Base-by-base conservation (phyloP, 176 grass and related monocot species). In the Aegilops bicornis region DNA sequence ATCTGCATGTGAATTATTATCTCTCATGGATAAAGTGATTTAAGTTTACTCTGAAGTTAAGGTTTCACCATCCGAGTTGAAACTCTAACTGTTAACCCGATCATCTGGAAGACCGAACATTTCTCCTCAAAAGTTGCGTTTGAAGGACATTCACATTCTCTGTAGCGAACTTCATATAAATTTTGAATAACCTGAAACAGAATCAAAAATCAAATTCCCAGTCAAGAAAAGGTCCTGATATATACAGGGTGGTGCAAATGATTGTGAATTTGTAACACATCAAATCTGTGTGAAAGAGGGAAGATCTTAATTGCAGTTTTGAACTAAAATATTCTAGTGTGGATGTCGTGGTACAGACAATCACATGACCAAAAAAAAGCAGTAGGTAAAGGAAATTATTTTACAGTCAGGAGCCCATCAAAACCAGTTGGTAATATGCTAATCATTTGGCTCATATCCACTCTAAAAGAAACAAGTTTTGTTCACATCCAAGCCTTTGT, bases 31-130 rank as follows among this genome's bases (percentile, higher is more conserved):
- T 52, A 82, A 80, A 92, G 84, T 86, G 71, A 14, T 79, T 82
- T 89, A 81, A 89, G 77, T 87, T 95, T 98, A 98, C 96, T 98
- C 95, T 60, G 83, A 90, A 83, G 93, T 89, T 82, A 91, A 91
- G 80, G 93, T 91, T 88, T 87, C 91, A 37, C 85, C 83, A 79
- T 98, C 91, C 76, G 85, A 87, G 73, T 64, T 88, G 81, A 93
- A 98, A 83, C 82, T 95, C 96, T 93, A 98, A 61, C 82, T 93
- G 69, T 92, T 87, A 79, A 83, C 64, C 72, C 86, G 86, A 37
- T 39, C 36, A 8, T 39, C 36, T 8, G 36, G 81, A 79, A 98
- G 89, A 84, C 76, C 39, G 73, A 88, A 64, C 93, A 98, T 76
- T 91, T 95, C 45, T 95, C 88, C 86, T 92, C 78, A 79, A 90